Base-by-base conservation (phyloP, 345 rosid genomes). In the Syzygium aqueum region DNA sequence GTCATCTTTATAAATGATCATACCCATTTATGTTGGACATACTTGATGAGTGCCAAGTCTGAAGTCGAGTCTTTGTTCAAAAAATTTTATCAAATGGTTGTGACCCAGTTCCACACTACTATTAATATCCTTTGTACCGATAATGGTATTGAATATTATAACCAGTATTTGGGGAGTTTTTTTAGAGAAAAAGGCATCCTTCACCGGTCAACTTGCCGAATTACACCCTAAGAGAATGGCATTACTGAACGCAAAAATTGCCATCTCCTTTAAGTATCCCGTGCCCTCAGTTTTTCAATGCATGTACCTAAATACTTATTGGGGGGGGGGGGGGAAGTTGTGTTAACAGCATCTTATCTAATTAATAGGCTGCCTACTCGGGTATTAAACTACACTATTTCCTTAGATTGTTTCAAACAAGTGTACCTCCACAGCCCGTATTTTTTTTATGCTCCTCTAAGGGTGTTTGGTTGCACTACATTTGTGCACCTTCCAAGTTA, bases 361-460 rank as follows among this genome's bases (percentile, higher is more conserved):
- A 82, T 82, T 25, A 11, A 23, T 82, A 82, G 30, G 21, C 0
- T 6, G 5, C 53, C 5, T 22, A 46, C 3, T 22, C 0, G 0
- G 4, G 53, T 51, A 23, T 11, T 82, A 82, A 82, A 82, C 5
- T 12, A 12, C 21, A 43, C 5, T 11, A 82, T 53, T 51, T 6
- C 30, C 33, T 46, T 11, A 15, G 30, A 46, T 50, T 65, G 2
- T 82, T 82, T 46, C 0, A 82, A 23, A 80, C 9, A 65, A 65
- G 77, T 16, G 6, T 65, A 65, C 43, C 23, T 43, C 2, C 12
- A 65, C 1, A 30, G 0, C 11, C 2, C 0, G 0, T 65, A 16
- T 65, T 30, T 65, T 65, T 30, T 0, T 6, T 0, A 30, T 65
- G 8, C 33, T 30, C 6, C 22, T 65, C 22, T 65, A 65, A 16